Base-by-base conservation (phyloP, 2,329 filamentous ascomycete genomes). In the Epichloe sp. region DNA sequence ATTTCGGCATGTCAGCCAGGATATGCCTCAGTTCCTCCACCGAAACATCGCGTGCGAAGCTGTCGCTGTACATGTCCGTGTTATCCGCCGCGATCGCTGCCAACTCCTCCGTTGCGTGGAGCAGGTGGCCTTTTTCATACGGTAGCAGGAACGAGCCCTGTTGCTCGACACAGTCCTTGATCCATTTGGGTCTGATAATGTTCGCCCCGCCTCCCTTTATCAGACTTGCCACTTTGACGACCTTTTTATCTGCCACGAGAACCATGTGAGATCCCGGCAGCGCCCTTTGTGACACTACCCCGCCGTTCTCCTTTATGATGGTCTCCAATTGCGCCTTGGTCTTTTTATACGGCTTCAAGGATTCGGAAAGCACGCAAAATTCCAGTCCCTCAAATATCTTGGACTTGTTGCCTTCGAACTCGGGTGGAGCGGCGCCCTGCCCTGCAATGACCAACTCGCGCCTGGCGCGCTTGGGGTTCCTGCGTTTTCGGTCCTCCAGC, bases 361-460 rank as follows among this genome's bases (percentile, higher is more conserved):
- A 82, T 49, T 94, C 89, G 2, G 85, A 90, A 62, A 96, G 77
- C 19, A 97, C 78, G 68, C 82, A 94, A 63, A 96, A 95, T 41
- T 80, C 83, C 14, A 93, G 67, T 0, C 86, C 85, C 8, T 82
- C 73, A 57, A 96, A 95, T 0, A 94, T 63, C 44, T 79, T 76
- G 0, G 80, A 81, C 44, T 73, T 73, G 1, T 78, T 76, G 0
- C 76, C 78, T 2, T 71, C 70, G 58, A 83, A 84, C 45, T 63
- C 60, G 1, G 59, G 64, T 4, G 35, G 14, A 14, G 45, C 15
- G 0, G 56, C 59, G 0, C 57, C 50, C 47, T 31, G 81, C 1
- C 90, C 90, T 0, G 82, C 85, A 54, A 96, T 83, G 3, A 78
- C 67, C 4, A 85, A 71, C 31, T 93, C 76, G 15, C 78, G 78